Base-by-base conservation (phyloP, 2,329 filamentous ascomycete genomes). In the Elsinoe ampelina region DNA sequence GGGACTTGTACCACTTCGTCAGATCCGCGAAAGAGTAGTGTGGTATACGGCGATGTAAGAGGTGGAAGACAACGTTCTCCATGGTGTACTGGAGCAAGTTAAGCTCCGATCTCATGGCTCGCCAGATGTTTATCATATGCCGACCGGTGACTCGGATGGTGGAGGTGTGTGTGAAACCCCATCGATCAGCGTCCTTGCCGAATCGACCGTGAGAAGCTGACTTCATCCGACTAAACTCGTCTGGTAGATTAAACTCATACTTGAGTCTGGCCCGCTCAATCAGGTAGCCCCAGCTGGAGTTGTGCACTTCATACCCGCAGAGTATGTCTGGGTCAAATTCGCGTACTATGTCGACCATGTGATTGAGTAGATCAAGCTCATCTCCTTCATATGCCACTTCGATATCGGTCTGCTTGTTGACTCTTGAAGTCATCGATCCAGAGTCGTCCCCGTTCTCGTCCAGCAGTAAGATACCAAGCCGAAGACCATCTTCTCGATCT, bases 81-180 rank as follows among this genome's bases (percentile, higher is more conserved):
- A 97, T 87, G 0, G 88, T 95, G 67, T 98, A 97, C 67, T 96
- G 91, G 10, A 95, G 78, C 26, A 98, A 74, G 63, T 91, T 95
- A 26, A 98, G 73, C 71, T 96, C 92, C n/a, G 85, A 82, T 58
- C 89, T 82, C 91, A 98, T 96, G 0, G 91, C 90, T 64, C 92
- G 82, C 90, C 93, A 97, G 45, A 97, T 87, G 63, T 97, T 97
- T 73, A 98, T 91, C 78, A 95, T 89, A 67, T 97, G 92, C 60
- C 93, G 81, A 4, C 93, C 93, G 0, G 91, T 96, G n/a, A 98
- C 82, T 57, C 84, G 84, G 62, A 97, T 90, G 2, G 89, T 92
- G 1, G 90, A 95, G 0, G 91, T 95, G 55, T 91, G 90, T 61
- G 89, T 93, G 74, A 95, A 95, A 0, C 91, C 92, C 92, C 92